Base-by-base conservation (phyloP, 768 basidiomycete species). In the Sporobolomyces phaffii region DNA sequence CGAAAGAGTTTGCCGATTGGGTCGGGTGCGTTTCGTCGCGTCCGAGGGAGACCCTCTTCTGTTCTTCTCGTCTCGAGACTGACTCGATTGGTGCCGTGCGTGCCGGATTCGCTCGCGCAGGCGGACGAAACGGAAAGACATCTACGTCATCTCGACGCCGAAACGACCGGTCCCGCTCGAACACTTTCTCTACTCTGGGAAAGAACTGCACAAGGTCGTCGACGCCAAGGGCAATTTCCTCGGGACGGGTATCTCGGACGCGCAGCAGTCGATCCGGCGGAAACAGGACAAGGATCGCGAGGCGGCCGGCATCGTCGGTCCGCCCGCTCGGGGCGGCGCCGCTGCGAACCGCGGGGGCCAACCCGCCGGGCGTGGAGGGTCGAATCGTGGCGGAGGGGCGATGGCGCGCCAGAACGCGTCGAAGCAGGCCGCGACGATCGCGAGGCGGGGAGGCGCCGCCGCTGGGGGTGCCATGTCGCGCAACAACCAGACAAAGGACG, bases 281-380 rank as follows among this genome's bases (percentile, higher is more conserved):
- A 99, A 98, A 79, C 96, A 99, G 77, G 96, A 98, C 76, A 98
- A 97, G 77, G 94, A 98, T 77, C 84, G 96, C 54, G 92, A 98
- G 79, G 92, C 92, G 0, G 91, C 91, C 2, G 96, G 96, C 0
- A 78, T 97, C 38, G 85, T 97, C 38, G 85, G 87, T 10, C 91
- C 91, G 8, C 85, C 92, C 0, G 31, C 77, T 78, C 31, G 75
- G 1, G 72, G 73, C 8, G 70, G 75, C 14, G 76, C 76, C 1
- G 72, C n/a, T n/a, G n/a, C 69, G 60, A 75, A 33, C 53, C 74
- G 72, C n/a, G n/a, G n/a, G 80, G 28, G 83, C 82, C 75, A 82
- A 86, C 26, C 79, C 72, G 79, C 86, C 7, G 74, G 77, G 64
- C 70, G 60, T 18, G 60, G 65, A 47, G 40, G 49, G 8, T 31